A percentile compares a stretch with the other conserved stretches of the same genome.
Conservation (phyloP, 495 filamentous ascomycete species). For the Talaromyces adpressus region DNA sequence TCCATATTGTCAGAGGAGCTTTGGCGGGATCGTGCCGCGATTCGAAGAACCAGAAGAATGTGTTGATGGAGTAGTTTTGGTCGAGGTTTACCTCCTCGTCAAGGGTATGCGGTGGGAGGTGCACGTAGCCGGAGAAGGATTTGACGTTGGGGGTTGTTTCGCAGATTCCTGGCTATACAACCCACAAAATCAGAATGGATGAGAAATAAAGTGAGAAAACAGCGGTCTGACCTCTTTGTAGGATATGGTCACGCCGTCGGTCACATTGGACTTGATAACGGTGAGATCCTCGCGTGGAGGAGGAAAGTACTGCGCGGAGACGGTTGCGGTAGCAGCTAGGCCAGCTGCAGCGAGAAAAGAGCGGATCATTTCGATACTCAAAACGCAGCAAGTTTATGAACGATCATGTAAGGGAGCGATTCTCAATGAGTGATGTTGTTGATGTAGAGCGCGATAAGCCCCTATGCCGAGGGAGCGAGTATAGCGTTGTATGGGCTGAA, state of each 20-base stretch:
- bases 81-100: slow-evolving; percentile 27
- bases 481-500: not conserved
- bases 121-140: slow-evolving; percentile 38
- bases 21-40: slow-evolving; percentile 40
- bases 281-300: slow-evolving; percentile 47
- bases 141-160: slow-evolving; percentile 45
- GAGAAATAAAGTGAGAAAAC: too few species aligned
- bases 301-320: slow-evolving; percentile 46
- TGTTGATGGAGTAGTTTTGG: slow-evolving; percentile 35
- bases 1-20: slow-evolving; percentile 47
- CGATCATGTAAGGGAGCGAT: not conserved
- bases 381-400: not conserved
- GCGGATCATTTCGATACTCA: not conserved
- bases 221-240: slow-evolving; percentile 57
- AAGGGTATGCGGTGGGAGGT: slow-evolving; percentile 32
- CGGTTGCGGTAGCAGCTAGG: slow-evolving; percentile 15
- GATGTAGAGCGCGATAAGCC: not conserved
- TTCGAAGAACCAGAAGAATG: slow-evolving; percentile 48
- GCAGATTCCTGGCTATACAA: slow-evolving; percentile 42
- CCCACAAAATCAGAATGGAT: too few species aligned
- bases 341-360: slow-evolving; percentile 4
- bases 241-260: slow-evolving; percentile 52
- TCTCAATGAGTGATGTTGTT: not conserved
- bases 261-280: slow-evolving; percentile 48
- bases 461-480: not conserved